Evolutionary conservation across 164 flowering plant species (phyloP).

Genomic region (Annona cherimola): DNA sequence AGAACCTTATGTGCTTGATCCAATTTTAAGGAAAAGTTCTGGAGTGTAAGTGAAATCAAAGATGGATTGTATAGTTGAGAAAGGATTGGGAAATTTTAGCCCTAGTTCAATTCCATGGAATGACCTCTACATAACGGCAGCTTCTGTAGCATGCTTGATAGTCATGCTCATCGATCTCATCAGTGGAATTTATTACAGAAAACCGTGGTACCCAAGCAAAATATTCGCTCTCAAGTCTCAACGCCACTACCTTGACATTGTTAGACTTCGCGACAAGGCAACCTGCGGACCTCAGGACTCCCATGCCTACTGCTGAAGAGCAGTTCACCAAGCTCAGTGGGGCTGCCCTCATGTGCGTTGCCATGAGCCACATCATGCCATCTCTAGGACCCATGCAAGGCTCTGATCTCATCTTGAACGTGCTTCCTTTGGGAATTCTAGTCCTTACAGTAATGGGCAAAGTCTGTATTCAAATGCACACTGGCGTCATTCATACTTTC

Average conservation of each 20-base stretch:
- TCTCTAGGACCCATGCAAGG: slow-evolving; percentile 6
- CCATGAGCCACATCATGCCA: slow-evolving; percentile 8
- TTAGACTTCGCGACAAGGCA: slow-evolving; percentile 43
- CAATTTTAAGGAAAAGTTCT: too few relatives aligned
- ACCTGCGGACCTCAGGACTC: slow-evolving; percentile 57
- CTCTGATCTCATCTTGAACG: slow-evolving; percentile 1
- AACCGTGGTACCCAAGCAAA: slow-evolving; percentile 54
- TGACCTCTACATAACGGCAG: slow-evolving; percentile 45
- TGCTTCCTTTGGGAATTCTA: slow-evolving; percentile 4
- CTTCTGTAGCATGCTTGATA: slow-evolving; percentile 37
- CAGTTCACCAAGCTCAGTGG: slow-evolving; percentile 17
- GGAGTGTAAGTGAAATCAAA: too few relatives aligned
- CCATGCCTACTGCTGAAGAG: slow-evolving; percentile 21
- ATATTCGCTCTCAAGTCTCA: slow-evolving; percentile 53
- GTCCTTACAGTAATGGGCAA: slow-evolving; percentile 5
- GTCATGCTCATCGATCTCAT: slow-evolving; percentile 47
- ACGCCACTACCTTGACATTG: slow-evolving; percentile 51
- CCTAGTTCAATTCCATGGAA: slow-evolving; percentile 9
- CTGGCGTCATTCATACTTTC: slow-evolving; percentile 10
- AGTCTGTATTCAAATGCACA: slow-evolving; percentile 9
- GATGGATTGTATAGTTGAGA: too few relatives aligned
- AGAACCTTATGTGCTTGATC: too few relatives aligned
- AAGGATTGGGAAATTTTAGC: too few relatives aligned
- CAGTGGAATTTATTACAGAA: slow-evolving; percentile 27
- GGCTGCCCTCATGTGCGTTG: slow-evolving; percentile 8